Evolutionary conservation across 495 filamentous ascomycete species (phyloP).

Genomic region (Annulohypoxylon nitens): DNA sequence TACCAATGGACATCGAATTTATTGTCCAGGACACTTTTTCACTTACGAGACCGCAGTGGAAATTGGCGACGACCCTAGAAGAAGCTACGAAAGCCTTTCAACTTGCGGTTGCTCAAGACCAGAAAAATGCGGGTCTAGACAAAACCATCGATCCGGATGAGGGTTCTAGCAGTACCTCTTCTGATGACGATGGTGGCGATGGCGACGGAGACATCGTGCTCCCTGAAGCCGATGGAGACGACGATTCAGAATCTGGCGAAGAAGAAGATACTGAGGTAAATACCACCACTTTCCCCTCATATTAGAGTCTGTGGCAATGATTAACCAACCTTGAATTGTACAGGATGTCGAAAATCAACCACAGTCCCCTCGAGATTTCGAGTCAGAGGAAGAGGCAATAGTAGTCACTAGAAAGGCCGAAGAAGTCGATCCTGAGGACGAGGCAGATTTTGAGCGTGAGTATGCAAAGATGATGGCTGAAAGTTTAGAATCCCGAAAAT

Average conservation of each 20-base stretch:
- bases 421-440: conserved; percentile 90
- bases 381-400: conserved; percentile 86
- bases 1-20: conserved; percentile 98
- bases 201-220: conserved; percentile 64
- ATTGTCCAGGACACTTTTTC: conserved; percentile 93
- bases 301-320: neutral
- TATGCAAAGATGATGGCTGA: conserved; percentile 99
- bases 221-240: conserved; percentile 57
- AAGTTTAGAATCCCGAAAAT: conserved; percentile 91
- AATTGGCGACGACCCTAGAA: conserved; percentile 80
- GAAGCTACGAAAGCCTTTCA: conserved; percentile 89
- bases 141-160: conserved; percentile 77
- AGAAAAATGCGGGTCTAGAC: conserved; percentile 80
- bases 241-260: conserved; percentile 58
- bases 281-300: conserved; percentile 7
- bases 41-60: conserved; percentile 89
- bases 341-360: conserved; percentile 60
- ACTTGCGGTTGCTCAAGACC: conserved; percentile 88
- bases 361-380: conserved; percentile 64
- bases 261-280: conserved; percentile 67
- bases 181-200: conserved; percentile 74
- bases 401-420: conserved; percentile 91
- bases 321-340: conserved; percentile 32
- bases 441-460: conserved; percentile 98
- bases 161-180: conserved; percentile 70